Evolutionary conservation across 306 rosid genomes (phyloP), one percentile per base, ranked within the genome.

Genomic region (Ochetophila trinervis): DNA sequence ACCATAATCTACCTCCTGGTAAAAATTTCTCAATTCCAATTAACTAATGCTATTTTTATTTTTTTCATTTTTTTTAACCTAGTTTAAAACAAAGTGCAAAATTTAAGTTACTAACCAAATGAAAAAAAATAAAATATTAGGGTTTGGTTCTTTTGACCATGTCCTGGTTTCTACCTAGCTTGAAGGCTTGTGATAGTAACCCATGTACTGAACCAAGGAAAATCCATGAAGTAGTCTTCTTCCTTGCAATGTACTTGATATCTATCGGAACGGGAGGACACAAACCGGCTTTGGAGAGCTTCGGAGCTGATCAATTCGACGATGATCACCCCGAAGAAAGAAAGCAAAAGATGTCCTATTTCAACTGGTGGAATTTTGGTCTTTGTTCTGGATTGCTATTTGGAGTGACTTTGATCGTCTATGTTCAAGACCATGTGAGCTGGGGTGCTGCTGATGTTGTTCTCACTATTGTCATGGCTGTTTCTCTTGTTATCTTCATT

Each of bases 291-390:
- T 66, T 90, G 48, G 96, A 93, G 80, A 90, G 99, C 78, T 86
- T 93, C 23, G 99, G 97, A 52, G 99, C 96, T 4, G 99, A 93
- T 57, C 99, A 93, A 54, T 93, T 93, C 51, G 97, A 93, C 20
- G 99, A 90, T 27, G 86, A 88, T 12, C 83, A 90, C 68, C 24
- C 48, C 0, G 66, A 74, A 51, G 99, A 93, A 63, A 79, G 95
- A 52, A 75, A 53, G 34, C 88, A 87, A 62, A 93, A 90, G 82
- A 87, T 93, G 99, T 87, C 99, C 2, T 93, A 75, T 72, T 93
- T 93, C 85, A 93, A 93, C 23, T 93, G 99, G 99, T 93, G 99
- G 99, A 93, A 66, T 67, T 81, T 79, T 81, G 88, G 85, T 1
- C 86, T 93, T 2, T 93, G 99, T 62, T 71, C 74, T 53, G 99